Base-by-base conservation (phyloP, 2,329 filamentous ascomycete species). In the Leptodontidium sp. region DNA sequence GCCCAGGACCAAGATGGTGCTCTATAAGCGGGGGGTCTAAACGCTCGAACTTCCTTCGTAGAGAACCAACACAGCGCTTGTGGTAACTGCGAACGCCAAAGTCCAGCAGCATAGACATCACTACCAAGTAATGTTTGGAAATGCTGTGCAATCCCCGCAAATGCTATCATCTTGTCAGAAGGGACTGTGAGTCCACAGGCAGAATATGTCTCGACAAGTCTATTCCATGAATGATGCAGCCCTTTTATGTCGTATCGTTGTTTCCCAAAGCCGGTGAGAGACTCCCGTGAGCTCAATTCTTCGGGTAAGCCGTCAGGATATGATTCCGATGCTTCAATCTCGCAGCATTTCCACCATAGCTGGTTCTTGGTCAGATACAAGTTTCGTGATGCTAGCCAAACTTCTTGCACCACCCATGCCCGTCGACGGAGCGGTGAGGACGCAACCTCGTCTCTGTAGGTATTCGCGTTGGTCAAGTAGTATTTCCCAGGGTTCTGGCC, bases 331-430 rank as follows among this genome's bases (percentile, higher is more conserved):
- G 53, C 53, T 15, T 61, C 53, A 15, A 35, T 68, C 90, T 91
- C 77, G 91, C 89, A 55, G 17, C 70, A 71, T 61, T 71, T 68
- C 68, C 70, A 71, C 45, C 50, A 70, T 1, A 71, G 17, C 45
- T 70, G 68, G 4, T 61, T 64, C 12, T 38, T 47, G 1, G 35
- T 66, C 35, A 70, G 70, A 57, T 70, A 63, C 15, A 70, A 21
- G 8, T 58, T 50, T 17, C 61, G 52, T 47, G 65, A 38, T 9
- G 68, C 45, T 15, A 70, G 35, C 29, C 65, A 21, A 12, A 66
- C 55, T 58, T 70, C 68, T 26, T 70, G 65, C 29, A 68, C 61
- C 24, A 67, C 68, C 68, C 68, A 70, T 8, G 67, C 73, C 14
- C 73, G 63, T n/a, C 24, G 14, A 17, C 55, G 43, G 8, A 65